Evolutionary conservation across 768 basidiomycete species (phyloP).

Genomic region (Gloeostereum incarnatum): DNA sequence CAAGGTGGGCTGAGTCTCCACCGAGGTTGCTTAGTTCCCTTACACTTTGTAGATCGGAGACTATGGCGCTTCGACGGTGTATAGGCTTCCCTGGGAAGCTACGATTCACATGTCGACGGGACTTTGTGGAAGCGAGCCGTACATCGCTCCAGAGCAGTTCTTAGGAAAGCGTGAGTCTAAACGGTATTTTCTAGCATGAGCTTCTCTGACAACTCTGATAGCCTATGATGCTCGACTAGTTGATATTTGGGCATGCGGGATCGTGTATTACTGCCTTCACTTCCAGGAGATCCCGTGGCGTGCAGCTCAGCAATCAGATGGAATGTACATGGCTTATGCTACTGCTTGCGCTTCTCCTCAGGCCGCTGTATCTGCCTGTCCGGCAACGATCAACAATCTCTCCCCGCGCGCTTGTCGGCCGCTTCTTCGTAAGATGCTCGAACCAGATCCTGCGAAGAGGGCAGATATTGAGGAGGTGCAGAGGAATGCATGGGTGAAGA

Average conservation of each 20-base stretch:
- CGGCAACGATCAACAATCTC: constrained; percentile 79
- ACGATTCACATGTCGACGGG: constrained; percentile 97
- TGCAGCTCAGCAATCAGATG: constrained; percentile 77
- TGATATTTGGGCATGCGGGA: constrained; percentile 94
- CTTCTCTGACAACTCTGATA: constrained; percentile 34
- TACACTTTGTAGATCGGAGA: constrained; percentile 71
- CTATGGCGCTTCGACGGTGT: constrained; percentile 98
- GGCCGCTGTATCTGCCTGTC: constrained; percentile 34
- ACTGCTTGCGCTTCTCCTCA: constrained; percentile 41
- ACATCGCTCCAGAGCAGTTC: constrained; percentile 98
- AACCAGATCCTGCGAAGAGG: constrained; percentile 81
- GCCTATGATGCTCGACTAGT: constrained; percentile 97
- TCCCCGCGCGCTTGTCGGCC: constrained; percentile 77
- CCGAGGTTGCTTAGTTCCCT: background rate
- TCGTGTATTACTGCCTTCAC: constrained; percentile 98
- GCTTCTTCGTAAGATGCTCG: constrained; percentile 88
- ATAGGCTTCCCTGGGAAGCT: constrained; percentile 95
- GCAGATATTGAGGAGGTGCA: constrained; percentile 75
- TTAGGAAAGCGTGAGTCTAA: constrained; percentile 82
- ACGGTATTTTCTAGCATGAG: constrained; percentile 17
- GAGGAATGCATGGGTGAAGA: constrained; percentile 67
- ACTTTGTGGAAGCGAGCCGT: constrained; percentile 95
- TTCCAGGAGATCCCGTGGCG: constrained; percentile 99
- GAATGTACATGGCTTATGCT: constrained; percentile 73
- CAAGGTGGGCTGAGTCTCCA: constrained; percentile 51